Evolutionary conservation across 495 filamentous ascomycete genomes (phyloP).

Genomic region (Astrothelium macrocarpum): DNA sequence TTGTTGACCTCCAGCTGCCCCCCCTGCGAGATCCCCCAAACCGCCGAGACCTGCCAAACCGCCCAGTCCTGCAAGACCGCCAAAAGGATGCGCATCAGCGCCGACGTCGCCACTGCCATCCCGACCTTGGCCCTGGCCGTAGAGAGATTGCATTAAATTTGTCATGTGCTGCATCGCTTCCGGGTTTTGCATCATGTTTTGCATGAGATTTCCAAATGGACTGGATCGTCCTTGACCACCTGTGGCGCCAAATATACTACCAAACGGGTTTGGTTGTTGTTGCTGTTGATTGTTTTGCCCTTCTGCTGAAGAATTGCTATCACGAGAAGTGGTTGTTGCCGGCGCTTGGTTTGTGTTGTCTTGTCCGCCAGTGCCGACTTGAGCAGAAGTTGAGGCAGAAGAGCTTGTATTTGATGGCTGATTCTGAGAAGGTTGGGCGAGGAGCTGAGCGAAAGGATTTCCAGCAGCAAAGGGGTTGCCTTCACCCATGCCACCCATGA

Average conservation of each 20-base stretch:
- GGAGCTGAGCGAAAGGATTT: constrained; percentile 69
- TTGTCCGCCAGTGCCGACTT: background rate
- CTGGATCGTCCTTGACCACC: constrained; percentile 24
- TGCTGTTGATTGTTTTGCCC: background rate
- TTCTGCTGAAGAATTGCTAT: background rate
- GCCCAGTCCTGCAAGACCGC: constrained; percentile 7
- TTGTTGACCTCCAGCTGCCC: constrained; percentile 20
- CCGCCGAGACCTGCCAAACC: constrained; percentile 16
- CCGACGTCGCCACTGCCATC: constrained; percentile 3
- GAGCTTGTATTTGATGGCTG: background rate
- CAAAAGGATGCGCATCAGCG: constrained; percentile 17
- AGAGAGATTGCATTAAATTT: constrained; percentile 31
- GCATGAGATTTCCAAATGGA: constrained; percentile 35
- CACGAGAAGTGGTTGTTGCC: background rate
- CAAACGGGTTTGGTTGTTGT: constrained; percentile 44
- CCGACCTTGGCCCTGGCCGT: constrained; percentile 34
- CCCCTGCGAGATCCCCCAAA: constrained; percentile 11
- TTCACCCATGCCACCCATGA: constrained; percentile 22
- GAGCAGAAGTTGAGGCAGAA: background rate
- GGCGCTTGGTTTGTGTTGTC: constrained; percentile 7
- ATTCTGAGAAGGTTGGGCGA: constrained; percentile 10
- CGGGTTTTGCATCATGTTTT: constrained; percentile 35
- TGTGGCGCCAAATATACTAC: constrained; percentile 39
- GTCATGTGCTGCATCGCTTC: constrained; percentile 34
- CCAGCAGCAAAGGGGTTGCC: constrained; percentile 30